Evolutionary conservation across 768 basidiomycete species (phyloP).

Genomic region (Peribolospora kevripleyi): DNA sequence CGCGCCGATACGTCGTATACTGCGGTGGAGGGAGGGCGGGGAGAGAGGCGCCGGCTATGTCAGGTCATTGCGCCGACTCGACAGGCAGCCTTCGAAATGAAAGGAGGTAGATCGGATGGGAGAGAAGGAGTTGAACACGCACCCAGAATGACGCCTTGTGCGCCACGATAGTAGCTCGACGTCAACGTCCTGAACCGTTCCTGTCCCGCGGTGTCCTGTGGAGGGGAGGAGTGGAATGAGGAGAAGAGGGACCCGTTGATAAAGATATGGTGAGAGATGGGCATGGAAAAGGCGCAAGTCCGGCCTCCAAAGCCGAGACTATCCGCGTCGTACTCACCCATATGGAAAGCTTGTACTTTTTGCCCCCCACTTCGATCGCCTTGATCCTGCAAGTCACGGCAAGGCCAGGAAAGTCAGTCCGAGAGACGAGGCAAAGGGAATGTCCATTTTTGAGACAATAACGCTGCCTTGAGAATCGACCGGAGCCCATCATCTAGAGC

Average conservation of each 20-base stretch:
- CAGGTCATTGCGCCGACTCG: not conserved
- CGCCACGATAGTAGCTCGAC: slow-evolving; percentile 65
- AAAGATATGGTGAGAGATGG: not conserved
- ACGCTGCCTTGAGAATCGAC: slow-evolving; percentile 48
- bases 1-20: slow-evolving; percentile 89
- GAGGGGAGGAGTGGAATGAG: not conserved
- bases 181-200: slow-evolving; percentile 84
- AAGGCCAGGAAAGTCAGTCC: slow-evolving; percentile 25
- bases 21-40: slow-evolving; percentile 15
- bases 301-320: not conserved
- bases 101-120: not conserved
- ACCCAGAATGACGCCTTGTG: slow-evolving; percentile 28
- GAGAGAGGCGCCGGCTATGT: not conserved
- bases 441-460: not conserved
- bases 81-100: not conserved
- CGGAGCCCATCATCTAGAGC: too few relatives aligned
- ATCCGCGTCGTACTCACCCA: slow-evolving; percentile 41
- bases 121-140: slow-evolving; percentile 3
- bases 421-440: slow-evolving; percentile 14
- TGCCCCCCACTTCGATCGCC: slow-evolving; percentile 18
- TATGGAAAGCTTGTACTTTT: slow-evolving; percentile 53
- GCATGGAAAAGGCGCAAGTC: not conserved
- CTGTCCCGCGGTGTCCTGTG: slow-evolving; percentile 85
- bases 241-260: not conserved
- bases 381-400: slow-evolving; percentile 24